A percentile compares a stretch with the other conserved stretches of the same genome.
Conservation (phyloP, 2,329 filamentous ascomycete genomes). For the Raffaelea ambrosiae region DNA sequence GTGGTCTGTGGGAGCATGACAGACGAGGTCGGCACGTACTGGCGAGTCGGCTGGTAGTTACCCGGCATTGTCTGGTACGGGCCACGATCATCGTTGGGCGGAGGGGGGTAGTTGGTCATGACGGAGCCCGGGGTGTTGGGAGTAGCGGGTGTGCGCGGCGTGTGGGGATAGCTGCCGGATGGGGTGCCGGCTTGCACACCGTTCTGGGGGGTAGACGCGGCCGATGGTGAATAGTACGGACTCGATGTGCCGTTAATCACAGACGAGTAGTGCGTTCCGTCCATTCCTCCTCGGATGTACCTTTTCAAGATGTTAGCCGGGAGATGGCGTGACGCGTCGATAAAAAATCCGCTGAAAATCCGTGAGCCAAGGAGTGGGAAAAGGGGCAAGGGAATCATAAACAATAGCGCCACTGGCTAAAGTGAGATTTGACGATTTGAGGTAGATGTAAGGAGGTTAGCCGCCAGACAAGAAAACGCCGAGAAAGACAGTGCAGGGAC, state of each 20-base stretch:
- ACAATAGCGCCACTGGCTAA: too few species aligned
- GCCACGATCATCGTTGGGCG: slow-evolving; percentile 37
- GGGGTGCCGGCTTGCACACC: slow-evolving; percentile 37
- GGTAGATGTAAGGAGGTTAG: too few species aligned
- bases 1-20: slow-evolving; percentile 59
- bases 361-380: too few species aligned
- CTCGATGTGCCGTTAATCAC: slow-evolving; percentile 21
- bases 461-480: too few species aligned
- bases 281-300: too few species aligned
- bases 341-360: too few species aligned
- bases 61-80: slow-evolving; percentile 46
- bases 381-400: too few species aligned
- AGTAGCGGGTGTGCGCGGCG: slow-evolving; percentile 53
- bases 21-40: slow-evolving; percentile 46
- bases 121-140: slow-evolving; percentile 52
- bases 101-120: slow-evolving; percentile 45
- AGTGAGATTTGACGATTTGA: too few species aligned
- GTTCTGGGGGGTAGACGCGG: slow-evolving; percentile 20
- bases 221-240: slow-evolving; percentile 19
- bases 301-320: too few species aligned
- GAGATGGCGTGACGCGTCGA: too few species aligned
- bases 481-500: too few species aligned
- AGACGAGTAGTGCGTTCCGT: slow-evolving; percentile 20
- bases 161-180: slow-evolving; percentile 53
- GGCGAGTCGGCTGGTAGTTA: slow-evolving; percentile 43